Evolutionary conservation across 257 asterid genomes (phyloP).

Genomic region (Primulina huaijiensis): DNA sequence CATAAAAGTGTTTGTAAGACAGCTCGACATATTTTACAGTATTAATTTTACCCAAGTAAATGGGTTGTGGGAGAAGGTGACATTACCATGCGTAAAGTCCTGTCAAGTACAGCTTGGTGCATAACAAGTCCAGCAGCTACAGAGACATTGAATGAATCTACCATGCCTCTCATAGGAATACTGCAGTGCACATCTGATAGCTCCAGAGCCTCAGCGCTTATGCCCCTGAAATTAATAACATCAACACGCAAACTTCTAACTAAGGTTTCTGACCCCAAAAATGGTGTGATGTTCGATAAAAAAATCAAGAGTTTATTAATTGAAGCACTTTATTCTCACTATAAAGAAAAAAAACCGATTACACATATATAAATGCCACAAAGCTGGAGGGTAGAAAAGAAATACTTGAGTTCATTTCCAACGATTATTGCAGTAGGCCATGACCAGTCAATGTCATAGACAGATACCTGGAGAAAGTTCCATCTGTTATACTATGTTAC

Average conservation of each 20-base stretch:
- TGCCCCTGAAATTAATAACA: slow-evolving; percentile 62
- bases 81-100: slow-evolving; percentile 75
- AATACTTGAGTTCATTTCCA: slow-evolving; percentile 80
- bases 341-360: background rate
- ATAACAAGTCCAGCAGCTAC: slow-evolving; percentile 97
- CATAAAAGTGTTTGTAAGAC: background rate
- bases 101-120: slow-evolving; percentile 88
- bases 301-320: background rate
- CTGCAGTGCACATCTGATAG: slow-evolving; percentile 82
- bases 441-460: slow-evolving; percentile 89
- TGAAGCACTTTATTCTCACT: background rate
- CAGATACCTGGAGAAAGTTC: slow-evolving; percentile 60
- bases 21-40: background rate
- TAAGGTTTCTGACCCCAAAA: background rate
- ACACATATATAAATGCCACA: slow-evolving; percentile 7
- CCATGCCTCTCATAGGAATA: slow-evolving; percentile 97
- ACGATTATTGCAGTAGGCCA: slow-evolving; percentile 90
- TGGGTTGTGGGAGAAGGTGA: background rate
- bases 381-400: slow-evolving; percentile 11
- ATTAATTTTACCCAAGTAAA: background rate
- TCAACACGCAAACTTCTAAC: slow-evolving; percentile 16
- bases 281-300: background rate
- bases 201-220: slow-evolving; percentile 76
- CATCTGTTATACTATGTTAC: slow-evolving; percentile 7
- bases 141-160: slow-evolving; percentile 91